phyloP scores from a whole-genome alignment of 352 stramenopile genomes.

The Globisporangium acanthophoron region DNA sequence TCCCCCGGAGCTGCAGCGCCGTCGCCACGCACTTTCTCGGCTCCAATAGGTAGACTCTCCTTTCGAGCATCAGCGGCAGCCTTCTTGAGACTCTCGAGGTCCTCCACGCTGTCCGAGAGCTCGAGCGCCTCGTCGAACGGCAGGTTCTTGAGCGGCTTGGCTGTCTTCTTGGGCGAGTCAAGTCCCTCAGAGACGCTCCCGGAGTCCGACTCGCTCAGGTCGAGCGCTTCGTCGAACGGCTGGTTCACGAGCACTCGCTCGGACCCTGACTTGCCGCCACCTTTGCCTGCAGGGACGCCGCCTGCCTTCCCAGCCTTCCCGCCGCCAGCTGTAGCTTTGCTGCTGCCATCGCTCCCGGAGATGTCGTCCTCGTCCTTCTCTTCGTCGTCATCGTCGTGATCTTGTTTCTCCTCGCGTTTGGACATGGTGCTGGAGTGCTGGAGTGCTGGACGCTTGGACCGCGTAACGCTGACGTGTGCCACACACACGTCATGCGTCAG shows the following conservation, averaged over 20 bases:
- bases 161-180: conserved; percentile 59
- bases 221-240: conserved; percentile 84
- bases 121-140: conserved; percentile 82
- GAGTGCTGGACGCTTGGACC: too few species aligned
- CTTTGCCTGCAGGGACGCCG: conserved; percentile 15
- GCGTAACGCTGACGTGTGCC: too few species aligned
- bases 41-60: conserved; percentile 2
- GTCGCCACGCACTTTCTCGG: conserved; percentile 1
- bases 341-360: conserved; percentile 36
- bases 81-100: conserved; percentile 61
- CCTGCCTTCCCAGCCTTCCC: conserved; percentile 14
- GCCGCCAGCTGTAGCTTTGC: conserved; percentile 19
- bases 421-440: conserved; percentile 28
- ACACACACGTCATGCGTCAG: too few species aligned
- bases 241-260: conserved; percentile 67
- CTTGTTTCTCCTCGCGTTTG: conserved; percentile 50
- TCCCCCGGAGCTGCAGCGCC: conserved; percentile 1
- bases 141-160: conserved; percentile 63
- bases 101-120: conserved; percentile 72
- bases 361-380: conserved; percentile 56
- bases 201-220: conserved; percentile 78
- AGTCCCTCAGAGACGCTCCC: conserved; percentile 36
- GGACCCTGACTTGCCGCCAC: conserved; percentile 15
- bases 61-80: conserved; percentile 2
- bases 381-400: conserved; percentile 35